Conservation (phyloP, 768 basidiomycete species). For the Lactarius pseudohatsudake region DNA sequence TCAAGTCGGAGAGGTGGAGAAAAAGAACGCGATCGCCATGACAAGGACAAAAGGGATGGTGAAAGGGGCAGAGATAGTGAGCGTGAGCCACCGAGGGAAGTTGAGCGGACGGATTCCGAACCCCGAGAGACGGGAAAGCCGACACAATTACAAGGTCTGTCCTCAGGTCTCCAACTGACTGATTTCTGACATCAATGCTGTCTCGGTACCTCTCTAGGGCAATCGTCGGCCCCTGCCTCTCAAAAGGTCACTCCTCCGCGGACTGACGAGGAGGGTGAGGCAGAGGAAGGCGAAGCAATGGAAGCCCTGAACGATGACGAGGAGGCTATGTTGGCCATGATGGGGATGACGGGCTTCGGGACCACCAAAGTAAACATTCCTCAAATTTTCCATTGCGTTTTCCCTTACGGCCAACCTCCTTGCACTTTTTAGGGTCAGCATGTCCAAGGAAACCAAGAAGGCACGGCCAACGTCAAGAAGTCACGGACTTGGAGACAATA, state of each 20-base stretch:
- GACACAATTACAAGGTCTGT: constrained; percentile 17
- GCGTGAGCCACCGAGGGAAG: constrained; percentile 43
- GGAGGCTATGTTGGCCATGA: constrained; percentile 81
- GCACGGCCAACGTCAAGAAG: constrained; percentile 67
- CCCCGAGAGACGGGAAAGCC: constrained; percentile 25
- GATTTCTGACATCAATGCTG: neutral
- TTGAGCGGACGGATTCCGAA: constrained; percentile 32
- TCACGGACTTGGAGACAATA: constrained; percentile 94
- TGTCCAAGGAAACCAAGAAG: constrained; percentile 83
- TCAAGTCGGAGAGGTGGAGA: constrained; percentile 24
- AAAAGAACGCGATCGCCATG: constrained; percentile 29
- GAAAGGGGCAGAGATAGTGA: constrained; percentile 43
- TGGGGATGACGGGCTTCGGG: constrained; percentile 89
- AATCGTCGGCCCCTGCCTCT: constrained; percentile 1
- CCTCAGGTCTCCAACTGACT: neutral
- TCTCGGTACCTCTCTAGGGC: constrained; percentile 3
- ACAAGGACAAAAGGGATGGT: constrained; percentile 36
- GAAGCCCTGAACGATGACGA: constrained; percentile 65
- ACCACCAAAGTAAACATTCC: constrained; percentile 71
- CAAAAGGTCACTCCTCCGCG: constrained; percentile 16
- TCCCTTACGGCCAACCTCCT: neutral
- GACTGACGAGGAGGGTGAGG: constrained; percentile 40
- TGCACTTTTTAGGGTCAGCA: constrained; percentile 60
- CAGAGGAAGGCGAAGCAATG: constrained; percentile 50
- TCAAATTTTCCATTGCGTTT: constrained; percentile 19